These are phyloP conservation scores for Talaromyces stipitatus DNA, from an alignment of 495 filamentous ascomycete genomes.

Conservation along the genomic window DNA sequence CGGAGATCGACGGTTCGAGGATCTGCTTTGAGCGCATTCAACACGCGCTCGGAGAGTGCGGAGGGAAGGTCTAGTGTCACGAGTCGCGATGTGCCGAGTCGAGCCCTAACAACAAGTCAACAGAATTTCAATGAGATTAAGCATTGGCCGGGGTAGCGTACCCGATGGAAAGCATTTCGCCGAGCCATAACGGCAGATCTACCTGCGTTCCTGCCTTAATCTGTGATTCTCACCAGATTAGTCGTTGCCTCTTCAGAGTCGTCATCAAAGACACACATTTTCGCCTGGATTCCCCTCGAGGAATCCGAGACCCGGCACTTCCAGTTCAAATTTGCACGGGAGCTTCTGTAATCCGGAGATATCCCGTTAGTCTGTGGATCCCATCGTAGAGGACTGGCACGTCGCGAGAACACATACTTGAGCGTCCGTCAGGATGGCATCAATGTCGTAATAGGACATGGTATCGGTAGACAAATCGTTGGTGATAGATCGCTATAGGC, in stretches of 20 bases:
- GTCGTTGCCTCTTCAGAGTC: background rate
- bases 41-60: conserved; percentile 69
- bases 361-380: conserved; percentile 11
- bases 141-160: too few species aligned
- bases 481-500: background rate
- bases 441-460: conserved; percentile 88
- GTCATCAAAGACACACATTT: conserved; percentile 36
- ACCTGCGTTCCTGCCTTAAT: conserved; percentile 75
- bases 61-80: conserved; percentile 76
- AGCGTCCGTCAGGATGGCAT: conserved; percentile 86
- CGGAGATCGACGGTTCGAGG: conserved; percentile 79
- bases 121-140: too few species aligned
- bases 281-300: conserved; percentile 70
- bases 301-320: conserved; percentile 78
- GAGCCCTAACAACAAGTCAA: too few species aligned
- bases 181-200: conserved; percentile 91
- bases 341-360: conserved; percentile 58
- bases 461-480: conserved; percentile 1
- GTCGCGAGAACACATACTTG: conserved; percentile 48
- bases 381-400: background rate
- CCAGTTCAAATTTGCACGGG: conserved; percentile 86
- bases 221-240: conserved; percentile 20
- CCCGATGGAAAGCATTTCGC: conserved; percentile 87
- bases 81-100: conserved; percentile 52
- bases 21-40: conserved; percentile 88